Evolutionary conservation across 768 basidiomycete genomes (phyloP), one percentile per base, ranked within the genome.

Genomic region (Phlegmacium glaucopus): DNA sequence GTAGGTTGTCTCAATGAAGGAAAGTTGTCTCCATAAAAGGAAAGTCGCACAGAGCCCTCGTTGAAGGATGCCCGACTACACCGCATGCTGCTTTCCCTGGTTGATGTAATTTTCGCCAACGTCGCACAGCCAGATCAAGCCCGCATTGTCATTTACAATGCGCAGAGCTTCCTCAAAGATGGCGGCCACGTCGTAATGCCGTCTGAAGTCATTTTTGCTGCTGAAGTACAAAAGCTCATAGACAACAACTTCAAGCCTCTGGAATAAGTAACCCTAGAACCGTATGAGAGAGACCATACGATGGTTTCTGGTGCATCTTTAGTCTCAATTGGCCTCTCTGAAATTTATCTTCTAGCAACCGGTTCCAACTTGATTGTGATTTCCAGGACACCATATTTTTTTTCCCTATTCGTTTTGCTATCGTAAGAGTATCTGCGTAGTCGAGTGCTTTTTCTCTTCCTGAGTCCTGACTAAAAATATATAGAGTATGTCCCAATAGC

Each of bases 101-200:
- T 98, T 48, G 96, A 99, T 58, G 94, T 95, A 53, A 88, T 99
- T 64, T 99, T 99, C 59, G 94, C 96, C 47, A 96, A 99, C 67
- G 84, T 99, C 42, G 96, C 96, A 1, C 96, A 99, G 64, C 95
- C 95, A 37, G 94, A 99, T 70, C 96, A 99, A 72, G 94, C 94
- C 3, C 93, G 94, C 75, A 97, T 98, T 61, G 91, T 98, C 52
- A 77, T 81, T 34, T 79, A 85, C 67, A 98, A 99, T 68, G 91
- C 95, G 0, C 85, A 96, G 58, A 84, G 85, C 66, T 99, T 99
- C 85, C 78, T 99, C 45, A 97, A 95, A 68, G 87, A 94, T 66
- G 82, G 80, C 26, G 96, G 96, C 2, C 90, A 96, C 59, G 75
- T 81, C 57, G 84, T 99, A n/a, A 80, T 79, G 3, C 82, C 91